Evolutionary conservation across 2,329 filamentous ascomycete species (phyloP), one percentile per base, ranked within the genome.

Genomic region (Knufia fluminis): DNA sequence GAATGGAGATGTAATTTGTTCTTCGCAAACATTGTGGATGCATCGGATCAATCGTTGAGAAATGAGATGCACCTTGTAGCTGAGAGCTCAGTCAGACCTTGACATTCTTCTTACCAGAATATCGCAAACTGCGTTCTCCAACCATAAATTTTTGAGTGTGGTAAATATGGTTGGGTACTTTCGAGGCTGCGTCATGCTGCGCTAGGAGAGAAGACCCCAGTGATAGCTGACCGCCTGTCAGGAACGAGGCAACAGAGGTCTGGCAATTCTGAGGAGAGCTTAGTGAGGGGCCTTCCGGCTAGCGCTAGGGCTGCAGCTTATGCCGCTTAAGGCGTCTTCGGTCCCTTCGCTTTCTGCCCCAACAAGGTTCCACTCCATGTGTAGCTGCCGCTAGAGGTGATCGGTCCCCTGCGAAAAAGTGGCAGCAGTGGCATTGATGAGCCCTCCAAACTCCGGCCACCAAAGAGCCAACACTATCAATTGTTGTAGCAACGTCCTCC

Each of bases 391-490:
- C 32, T 31, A 48, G 24, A 32, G 33, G 14, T 24, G 31, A 46
- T 36, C 32, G 22, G 44, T 38, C 45, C 45, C 45, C 35, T 39
- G 20, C 33, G 28, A 48, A 48, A 39, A 48, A 39, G 45, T 48
- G 45, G 45, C 33, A 48, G 32, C 33, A 19, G 44, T n/a, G 31
- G 35, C 17, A 48, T 48, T 43, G 45, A 40, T 48, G 45, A 48
- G 45, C 45, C 32, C 45, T 48, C 45, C 33, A 39, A 40, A 48
- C 20, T 39, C 44, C 31, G 33, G 33, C 20, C 17, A 28, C 44
- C 44, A 48, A 48, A 4, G 32, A 47, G 33, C 32, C 44, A 47
- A 47, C 44, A 32, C 33, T 26, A 47, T 47, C 33, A 39, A 47
- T 47, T 40, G 24, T 48, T 48, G 45, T 48, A 39, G 45, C 23